Evolutionary conservation across 805 yeast species (phyloP), one percentile per base, ranked within the genome.

Genomic region (Yamadazyma sp.): DNA sequence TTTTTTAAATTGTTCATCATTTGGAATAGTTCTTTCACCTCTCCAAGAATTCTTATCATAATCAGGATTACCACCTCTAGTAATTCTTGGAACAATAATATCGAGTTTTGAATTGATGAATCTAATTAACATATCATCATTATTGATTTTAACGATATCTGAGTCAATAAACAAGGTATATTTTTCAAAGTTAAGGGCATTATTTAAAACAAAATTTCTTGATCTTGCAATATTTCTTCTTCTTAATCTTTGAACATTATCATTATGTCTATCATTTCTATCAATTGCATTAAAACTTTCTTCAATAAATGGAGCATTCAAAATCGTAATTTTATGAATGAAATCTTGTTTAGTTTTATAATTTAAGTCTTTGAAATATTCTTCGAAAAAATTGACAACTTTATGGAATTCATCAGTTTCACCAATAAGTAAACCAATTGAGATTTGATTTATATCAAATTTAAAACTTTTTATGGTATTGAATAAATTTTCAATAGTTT

Each of bases 21-120:
- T 35, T 3, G 72, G 72, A 21, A 35, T 51, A 5, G 56, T 55
- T 39, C 72, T 49, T 26, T 49, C 45, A 1, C 72, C 70, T n/a
- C 50, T 44, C 72, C 72, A 65, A 0, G 69, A 55, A 43, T 65
- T 65, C 32, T 43, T 53, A 42, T 66, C 72, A 39, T 65, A 65
- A 38, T 66, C 72, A 7, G 23, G 27, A 20, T 38, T 33, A 1
- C 45, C 52, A 3, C 56, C 59, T 21, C 49, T 47, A 14, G 47
- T 40, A 5, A 65, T 46, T 22, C 70, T 39, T 3, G 71, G 71
- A 6, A 65, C 70, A 5, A 61, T 45, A 10, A 66, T 61, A 37
- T 65, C 70, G 21, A 49, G 48, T 3, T 38, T 45, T 4, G 65
- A 50, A 3, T 42, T 36, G 11, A 64, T 44, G 36, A 65, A 63